A percentile compares a stretch with the other conserved stretches of the same genome.
Conservation (phyloP, 164 flowering plant species). For the Umbilicus rupestris region DNA sequence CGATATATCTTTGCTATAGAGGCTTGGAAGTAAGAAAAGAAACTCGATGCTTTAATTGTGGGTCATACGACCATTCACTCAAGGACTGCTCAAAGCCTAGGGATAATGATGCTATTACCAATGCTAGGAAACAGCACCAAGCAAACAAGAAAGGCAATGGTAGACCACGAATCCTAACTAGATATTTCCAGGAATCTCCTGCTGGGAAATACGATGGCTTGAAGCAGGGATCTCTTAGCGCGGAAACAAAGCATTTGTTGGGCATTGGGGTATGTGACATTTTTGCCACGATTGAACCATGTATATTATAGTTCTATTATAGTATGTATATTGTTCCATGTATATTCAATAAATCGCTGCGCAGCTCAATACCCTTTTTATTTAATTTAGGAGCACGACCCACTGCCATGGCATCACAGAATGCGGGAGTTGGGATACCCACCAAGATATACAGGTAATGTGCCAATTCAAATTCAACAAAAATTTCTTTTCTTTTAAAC, state of each 20-base stretch:
- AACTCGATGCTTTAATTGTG: conserved; percentile 89
- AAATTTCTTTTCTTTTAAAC: background rate
- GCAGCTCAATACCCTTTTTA: background rate
- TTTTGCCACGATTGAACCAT: background rate
- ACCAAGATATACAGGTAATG: conserved; percentile 79
- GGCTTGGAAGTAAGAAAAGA: conserved; percentile 45
- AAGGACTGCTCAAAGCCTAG: conserved; percentile 89
- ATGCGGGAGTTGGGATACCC: conserved; percentile 96
- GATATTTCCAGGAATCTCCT: conserved; percentile 70
- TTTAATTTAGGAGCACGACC: conserved; percentile 76
- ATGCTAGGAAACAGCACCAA: conserved; percentile 65
- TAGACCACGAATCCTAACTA: conserved; percentile 41
- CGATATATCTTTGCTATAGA: conserved; percentile 18
- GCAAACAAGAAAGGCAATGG: conserved; percentile 38
- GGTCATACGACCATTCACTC: conserved; percentile 77
- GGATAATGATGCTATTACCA: conserved; percentile 68
- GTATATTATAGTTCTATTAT: background rate
- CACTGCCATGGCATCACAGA: conserved; percentile 93
- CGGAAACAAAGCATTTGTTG: conserved; percentile 62
- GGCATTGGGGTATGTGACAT: conserved; percentile 66
- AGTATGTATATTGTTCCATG: no score
- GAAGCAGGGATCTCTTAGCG: conserved; percentile 64
- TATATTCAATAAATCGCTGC: background rate
- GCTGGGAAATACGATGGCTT: conserved; percentile 90
- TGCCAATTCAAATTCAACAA: background rate